Evolutionary conservation across 2,329 filamentous ascomycete genomes (phyloP).

Genomic region (Exutisphaerella laricina): DNA sequence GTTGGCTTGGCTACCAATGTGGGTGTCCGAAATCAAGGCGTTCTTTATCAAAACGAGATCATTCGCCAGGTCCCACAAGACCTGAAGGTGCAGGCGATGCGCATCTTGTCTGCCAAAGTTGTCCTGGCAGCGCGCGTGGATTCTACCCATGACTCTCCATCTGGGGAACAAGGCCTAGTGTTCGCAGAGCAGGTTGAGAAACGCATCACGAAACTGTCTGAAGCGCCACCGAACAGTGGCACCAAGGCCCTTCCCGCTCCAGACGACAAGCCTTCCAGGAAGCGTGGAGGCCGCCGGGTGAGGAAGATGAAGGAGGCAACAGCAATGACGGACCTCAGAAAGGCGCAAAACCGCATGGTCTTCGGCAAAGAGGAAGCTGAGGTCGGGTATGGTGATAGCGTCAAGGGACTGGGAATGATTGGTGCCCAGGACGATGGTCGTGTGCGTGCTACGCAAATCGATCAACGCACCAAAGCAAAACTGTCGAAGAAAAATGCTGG

Average conservation of each 20-base stretch:
- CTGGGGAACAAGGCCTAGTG: constrained; percentile 76
- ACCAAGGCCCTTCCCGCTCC: constrained; percentile 81
- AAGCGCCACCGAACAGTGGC: constrained; percentile 85
- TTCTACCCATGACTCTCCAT: constrained; percentile 70
- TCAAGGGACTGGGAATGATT: constrained; percentile 91
- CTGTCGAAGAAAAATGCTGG: constrained; percentile 93
- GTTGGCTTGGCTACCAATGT: constrained; percentile 84
- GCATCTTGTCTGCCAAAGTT: constrained; percentile 88
- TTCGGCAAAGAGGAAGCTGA: constrained; percentile 96
- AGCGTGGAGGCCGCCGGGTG: constrained; percentile 83
- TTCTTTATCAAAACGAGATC: constrained; percentile 85
- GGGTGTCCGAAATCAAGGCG: constrained; percentile 84
- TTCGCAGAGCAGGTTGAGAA: constrained; percentile 78
- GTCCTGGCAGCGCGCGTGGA: constrained; percentile 91
- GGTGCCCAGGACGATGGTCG: constrained; percentile 82
- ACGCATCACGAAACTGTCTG: constrained; percentile 85
- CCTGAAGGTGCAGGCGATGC: constrained; percentile 86
- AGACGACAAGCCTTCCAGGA: constrained; percentile 89
- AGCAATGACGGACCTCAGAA: constrained; percentile 93
- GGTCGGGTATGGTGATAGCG: constrained; percentile 83
- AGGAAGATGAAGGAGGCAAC: constrained; percentile 94
- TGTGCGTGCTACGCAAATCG: constrained; percentile 81
- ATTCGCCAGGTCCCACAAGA: constrained; percentile 80
- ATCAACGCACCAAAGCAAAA: constrained; percentile 87
- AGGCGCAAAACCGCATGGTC: constrained; percentile 91